A percentile compares a stretch with the other conserved stretches of the same genome.
These are phyloP conservation scores for Inosperma sp. DNA, from an alignment of 768 basidiomycete genomes.

Conservation along the genomic window DNA sequence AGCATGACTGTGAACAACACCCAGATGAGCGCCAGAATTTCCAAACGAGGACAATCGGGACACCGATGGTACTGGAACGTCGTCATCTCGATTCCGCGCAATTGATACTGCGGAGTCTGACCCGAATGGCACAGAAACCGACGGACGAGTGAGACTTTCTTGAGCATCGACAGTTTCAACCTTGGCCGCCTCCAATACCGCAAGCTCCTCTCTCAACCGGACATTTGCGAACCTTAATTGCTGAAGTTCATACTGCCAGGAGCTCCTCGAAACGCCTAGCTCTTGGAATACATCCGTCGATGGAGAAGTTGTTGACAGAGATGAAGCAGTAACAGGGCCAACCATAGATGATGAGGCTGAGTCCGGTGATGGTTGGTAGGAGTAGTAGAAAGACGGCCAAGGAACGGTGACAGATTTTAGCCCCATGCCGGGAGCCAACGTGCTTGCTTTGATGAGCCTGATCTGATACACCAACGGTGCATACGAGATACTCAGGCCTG, in stretches of 20 bases:
- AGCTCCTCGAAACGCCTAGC: conserved; percentile 58
- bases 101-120: too few relatives aligned
- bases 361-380: not conserved
- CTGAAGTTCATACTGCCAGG: conserved; percentile 92
- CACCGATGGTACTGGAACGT: too few relatives aligned
- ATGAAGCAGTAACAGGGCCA: not conserved
- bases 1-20: too few relatives aligned
- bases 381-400: not conserved
- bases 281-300: conserved; percentile 59
- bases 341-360: conserved; percentile 14
- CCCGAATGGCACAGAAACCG: too few relatives aligned
- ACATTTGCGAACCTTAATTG: conserved; percentile 56
- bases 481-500: conserved; percentile 27
- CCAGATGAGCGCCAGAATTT: too few relatives aligned
- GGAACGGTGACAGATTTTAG: not conserved
- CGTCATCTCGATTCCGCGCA: too few relatives aligned
- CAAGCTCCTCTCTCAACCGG: conserved; percentile 19
- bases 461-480: conserved; percentile 39
- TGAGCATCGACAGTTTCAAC: too few relatives aligned
- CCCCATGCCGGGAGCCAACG: conserved; percentile 2
- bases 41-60: too few relatives aligned
- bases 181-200: too few relatives aligned
- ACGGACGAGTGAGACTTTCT: too few relatives aligned
- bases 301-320: not conserved
- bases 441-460: conserved; percentile 25